Base-by-base conservation (phyloP, 2,329 filamentous ascomycete genomes). In the Periglandula ipomoeae region DNA sequence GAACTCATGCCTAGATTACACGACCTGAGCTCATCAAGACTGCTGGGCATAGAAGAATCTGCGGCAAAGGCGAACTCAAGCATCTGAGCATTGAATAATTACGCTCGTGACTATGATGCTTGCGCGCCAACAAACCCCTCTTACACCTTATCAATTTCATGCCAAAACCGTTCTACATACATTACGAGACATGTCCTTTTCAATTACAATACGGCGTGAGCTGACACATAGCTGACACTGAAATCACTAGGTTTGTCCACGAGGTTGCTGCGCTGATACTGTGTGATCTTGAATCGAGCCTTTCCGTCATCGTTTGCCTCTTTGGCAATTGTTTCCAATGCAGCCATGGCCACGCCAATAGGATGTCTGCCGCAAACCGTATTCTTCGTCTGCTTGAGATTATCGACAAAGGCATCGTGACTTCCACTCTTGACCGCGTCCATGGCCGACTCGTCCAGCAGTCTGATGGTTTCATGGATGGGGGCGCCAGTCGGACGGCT, bases 291-390 rank as follows among this genome's bases (percentile, higher is more conserved):
- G 66, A 97, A 94, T 46, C 64, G 73, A 4, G 79, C 68, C 56
- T 70, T 74, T 5, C n/a, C 43, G 24, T 68, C 58, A n/a, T 64
- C 61, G 35, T 67, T 55, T 9, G 63, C 62, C 23, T 71, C 67
- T 20, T 65, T 61, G 1, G 68, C 65, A 27, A 87, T 61, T 44
- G 74, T 69, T 68, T 96, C 90, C 52, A 97, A 66, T 0, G 85
- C 89, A 0, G 90, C 89, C 88, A 98, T 89, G 34, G 86, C 78
- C 4, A 97, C 84, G 0, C 93, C 90, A 58, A 98, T 97, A 0
- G 93, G 93, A 69, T 98, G 93, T 44, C 91, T 76, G 3, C 93
- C 93, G 61, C 93, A 98, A 0, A 98, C 88, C 0, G 93, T 96
- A 59, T 98, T 98, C 13, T 80, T 79, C 0, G 91, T 97, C 32